Evolutionary conservation across 305 asterid genomes (phyloP).

Genomic region (Fraxinus floribunda): DNA sequence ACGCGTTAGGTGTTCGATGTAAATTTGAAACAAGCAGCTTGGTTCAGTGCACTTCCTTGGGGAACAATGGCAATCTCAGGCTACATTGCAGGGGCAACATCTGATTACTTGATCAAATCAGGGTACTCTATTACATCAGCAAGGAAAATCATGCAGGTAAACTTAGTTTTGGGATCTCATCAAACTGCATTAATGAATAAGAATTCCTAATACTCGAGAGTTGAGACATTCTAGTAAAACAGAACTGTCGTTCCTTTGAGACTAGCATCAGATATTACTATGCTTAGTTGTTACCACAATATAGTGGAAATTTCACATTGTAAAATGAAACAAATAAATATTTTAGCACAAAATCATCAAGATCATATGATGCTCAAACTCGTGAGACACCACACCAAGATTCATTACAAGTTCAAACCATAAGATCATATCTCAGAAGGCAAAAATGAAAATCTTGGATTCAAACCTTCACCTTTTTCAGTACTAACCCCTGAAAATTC

Average conservation of each 20-base stretch:
- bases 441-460: background rate
- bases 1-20: slow-evolving; percentile 89
- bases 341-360: background rate
- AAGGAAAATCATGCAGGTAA: slow-evolving; percentile 16
- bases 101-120: slow-evolving; percentile 66
- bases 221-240: background rate
- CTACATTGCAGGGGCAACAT: slow-evolving; percentile 80
- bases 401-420: background rate
- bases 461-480: background rate
- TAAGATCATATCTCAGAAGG: background rate
- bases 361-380: background rate
- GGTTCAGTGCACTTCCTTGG: slow-evolving; percentile 99
- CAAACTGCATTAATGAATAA: background rate
- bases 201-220: background rate
- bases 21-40: slow-evolving; percentile 95
- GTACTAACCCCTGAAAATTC: background rate
- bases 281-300: background rate
- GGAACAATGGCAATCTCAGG: slow-evolving; percentile 97
- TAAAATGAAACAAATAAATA: background rate
- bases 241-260: background rate
- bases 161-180: background rate
- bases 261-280: background rate
- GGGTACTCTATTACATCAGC: slow-evolving; percentile 56
- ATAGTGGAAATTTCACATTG: background rate
- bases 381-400: background rate